A percentile compares a stretch with the other conserved stretches of the same genome.
Evolutionary conservation across 148 eudicot species (phyloP).

Genomic region (Polygonum maritimum): DNA sequence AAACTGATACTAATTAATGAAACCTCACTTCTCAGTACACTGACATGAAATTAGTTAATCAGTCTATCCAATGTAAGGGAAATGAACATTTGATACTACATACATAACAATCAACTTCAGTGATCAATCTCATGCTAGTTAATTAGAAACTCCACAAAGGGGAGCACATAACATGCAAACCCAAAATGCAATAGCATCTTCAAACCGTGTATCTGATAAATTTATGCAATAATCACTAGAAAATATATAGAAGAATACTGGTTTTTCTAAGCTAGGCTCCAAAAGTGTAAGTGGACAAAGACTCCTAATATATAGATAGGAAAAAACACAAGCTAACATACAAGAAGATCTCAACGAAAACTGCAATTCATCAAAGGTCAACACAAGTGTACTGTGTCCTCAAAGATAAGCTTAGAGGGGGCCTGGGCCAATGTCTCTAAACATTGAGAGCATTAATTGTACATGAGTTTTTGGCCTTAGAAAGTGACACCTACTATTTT

Average conservation of each 20-base stretch:
- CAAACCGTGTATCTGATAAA: neutral
- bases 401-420: neutral
- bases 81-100: neutral
- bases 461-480: neutral
- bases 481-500: constrained; percentile 16
- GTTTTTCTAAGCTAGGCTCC: neutral
- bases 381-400: neutral
- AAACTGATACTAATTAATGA: neutral
- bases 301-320: neutral
- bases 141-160: neutral
- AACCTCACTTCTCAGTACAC: neutral
- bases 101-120: neutral
- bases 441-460: too few species aligned
- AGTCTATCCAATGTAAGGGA: neutral
- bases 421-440: neutral
- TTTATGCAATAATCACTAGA: neutral
- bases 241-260: neutral
- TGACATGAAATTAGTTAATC: neutral
- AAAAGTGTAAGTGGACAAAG: constrained; percentile 4
- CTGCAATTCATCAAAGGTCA: neutral
- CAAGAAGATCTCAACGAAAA: neutral
- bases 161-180: neutral
- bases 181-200: neutral
- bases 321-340: neutral
- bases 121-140: neutral